phyloP scores from a whole-genome alignment of 2,329 filamentous ascomycete species.

The Calonectria crousiana region DNA sequence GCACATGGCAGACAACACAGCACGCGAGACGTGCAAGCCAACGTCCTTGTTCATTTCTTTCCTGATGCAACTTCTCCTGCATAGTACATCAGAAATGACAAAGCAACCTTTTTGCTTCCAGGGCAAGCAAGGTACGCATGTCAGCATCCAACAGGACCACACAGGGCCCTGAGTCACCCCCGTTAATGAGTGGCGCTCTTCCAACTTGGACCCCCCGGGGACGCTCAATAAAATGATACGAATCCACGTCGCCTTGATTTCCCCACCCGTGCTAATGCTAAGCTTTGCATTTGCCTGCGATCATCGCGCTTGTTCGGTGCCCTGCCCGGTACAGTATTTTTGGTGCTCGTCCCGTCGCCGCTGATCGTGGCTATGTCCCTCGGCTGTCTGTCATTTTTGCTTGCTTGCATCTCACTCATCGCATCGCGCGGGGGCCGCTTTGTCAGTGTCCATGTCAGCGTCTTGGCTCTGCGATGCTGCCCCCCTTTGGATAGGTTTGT shows the following conservation, averaged over 20 bases:
- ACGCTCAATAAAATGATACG: slow-evolving; percentile 5
- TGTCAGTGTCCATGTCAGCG: background rate
- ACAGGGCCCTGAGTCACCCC: background rate
- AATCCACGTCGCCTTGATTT: background rate
- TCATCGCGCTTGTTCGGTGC: background rate
- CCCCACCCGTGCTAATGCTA: background rate
- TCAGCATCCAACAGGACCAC: background rate
- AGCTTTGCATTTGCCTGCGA: background rate
- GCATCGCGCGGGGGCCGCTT: background rate
- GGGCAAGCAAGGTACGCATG: background rate
- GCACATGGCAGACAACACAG: background rate
- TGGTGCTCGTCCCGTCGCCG: background rate
- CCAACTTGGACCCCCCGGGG: background rate
- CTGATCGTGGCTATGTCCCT: background rate
- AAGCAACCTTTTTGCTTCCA: background rate
- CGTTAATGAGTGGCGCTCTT: background rate
- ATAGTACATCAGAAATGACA: slow-evolving; percentile 6
- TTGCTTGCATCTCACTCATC: background rate
- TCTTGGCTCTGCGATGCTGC: background rate
- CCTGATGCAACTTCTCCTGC: slow-evolving; percentile 14
- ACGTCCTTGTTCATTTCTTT: background rate
- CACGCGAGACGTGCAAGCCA: background rate
- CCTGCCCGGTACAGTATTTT: background rate
- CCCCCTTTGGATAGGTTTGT: background rate
- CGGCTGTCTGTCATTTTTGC: slow-evolving; percentile 3